Evolutionary conservation across 495 filamentous ascomycete genomes (phyloP).

Genomic region (Polyplosphaeria fusca): DNA sequence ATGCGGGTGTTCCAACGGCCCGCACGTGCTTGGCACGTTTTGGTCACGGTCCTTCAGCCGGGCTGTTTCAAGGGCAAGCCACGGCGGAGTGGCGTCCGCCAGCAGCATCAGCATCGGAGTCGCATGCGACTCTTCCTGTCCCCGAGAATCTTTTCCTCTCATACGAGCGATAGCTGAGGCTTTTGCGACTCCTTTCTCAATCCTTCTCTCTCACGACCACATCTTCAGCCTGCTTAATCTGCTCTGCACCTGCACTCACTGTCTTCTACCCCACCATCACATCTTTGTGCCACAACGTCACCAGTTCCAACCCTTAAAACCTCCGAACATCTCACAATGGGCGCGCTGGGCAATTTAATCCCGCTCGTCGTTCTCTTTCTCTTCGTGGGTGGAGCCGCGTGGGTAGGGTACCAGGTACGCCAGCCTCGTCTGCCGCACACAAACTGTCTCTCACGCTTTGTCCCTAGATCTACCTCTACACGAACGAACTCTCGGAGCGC

Average conservation of each 20-base stretch:
- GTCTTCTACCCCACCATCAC: not conserved
- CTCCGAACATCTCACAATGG: slow-evolving; percentile 17
- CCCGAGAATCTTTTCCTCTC: too few species aligned
- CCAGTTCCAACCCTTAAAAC: not conserved
- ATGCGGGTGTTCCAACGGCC: not conserved
- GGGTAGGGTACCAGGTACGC: slow-evolving; percentile 64
- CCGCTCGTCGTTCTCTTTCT: slow-evolving; percentile 72
- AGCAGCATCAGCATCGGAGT: not conserved
- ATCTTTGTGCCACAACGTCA: too few species aligned
- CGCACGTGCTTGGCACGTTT: not conserved
- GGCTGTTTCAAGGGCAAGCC: not conserved
- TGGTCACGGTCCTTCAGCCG: not conserved
- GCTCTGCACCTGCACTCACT: too few species aligned
- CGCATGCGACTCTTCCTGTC: too few species aligned
- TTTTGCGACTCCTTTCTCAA: too few species aligned
- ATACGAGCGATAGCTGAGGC: too few species aligned
- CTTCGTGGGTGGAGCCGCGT: slow-evolving; percentile 58
- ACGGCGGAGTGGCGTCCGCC: not conserved
- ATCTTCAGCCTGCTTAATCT: too few species aligned
- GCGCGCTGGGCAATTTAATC: slow-evolving; percentile 53
- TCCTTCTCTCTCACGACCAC: too few species aligned
- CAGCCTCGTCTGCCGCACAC: not conserved
- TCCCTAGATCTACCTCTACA: slow-evolving; percentile 58
- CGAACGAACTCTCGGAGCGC: slow-evolving; percentile 63
- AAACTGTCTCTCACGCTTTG: not conserved